Conservation (phyloP, 352 stramenopile species). For the Pythium rhizo-oryzae region DNA sequence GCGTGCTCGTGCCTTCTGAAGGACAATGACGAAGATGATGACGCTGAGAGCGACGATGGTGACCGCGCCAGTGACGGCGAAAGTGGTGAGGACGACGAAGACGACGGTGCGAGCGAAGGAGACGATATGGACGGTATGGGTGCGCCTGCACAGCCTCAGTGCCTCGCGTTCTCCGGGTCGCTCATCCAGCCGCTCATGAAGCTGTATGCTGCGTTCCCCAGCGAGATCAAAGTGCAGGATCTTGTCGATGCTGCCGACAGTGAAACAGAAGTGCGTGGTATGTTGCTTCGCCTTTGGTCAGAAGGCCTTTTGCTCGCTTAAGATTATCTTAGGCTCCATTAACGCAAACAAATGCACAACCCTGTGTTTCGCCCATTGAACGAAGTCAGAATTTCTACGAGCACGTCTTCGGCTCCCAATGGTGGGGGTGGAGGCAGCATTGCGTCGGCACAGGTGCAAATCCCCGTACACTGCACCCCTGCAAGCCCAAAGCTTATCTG, state of each 20-base stretch:
- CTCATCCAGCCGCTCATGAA: conserved; percentile 68
- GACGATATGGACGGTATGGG: conserved; percentile 35
- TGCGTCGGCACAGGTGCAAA: background rate
- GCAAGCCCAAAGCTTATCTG: conserved; percentile 51
- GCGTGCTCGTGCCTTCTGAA: conserved; percentile 60
- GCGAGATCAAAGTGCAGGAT: conserved; percentile 37
- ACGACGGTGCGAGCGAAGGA: conserved; percentile 33
- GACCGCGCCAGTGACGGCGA: conserved; percentile 28
- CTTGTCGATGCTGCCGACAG: conserved; percentile 44
- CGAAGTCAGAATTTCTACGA: conserved; percentile 23
- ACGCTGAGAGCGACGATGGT: conserved; percentile 37
- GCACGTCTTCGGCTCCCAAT: conserved; percentile 4
- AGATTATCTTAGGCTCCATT: conserved; percentile 12
- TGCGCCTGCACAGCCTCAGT: conserved; percentile 51
- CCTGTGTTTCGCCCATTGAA: conserved; percentile 33
- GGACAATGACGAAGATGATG: conserved; percentile 21
- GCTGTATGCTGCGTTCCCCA: conserved; percentile 58
- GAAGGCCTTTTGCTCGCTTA: conserved; percentile 59
- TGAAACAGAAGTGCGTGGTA: conserved; percentile 70
- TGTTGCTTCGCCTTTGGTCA: conserved; percentile 83
- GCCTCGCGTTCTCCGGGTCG: conserved; percentile 66
- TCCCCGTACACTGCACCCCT: background rate
- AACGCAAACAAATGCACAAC: conserved; percentile 47
- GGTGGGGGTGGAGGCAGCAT: background rate
- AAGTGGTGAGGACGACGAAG: conserved; percentile 34